Conservation (phyloP, 2,329 filamentous ascomycete genomes). For the Colletotrichum noveboracense region DNA sequence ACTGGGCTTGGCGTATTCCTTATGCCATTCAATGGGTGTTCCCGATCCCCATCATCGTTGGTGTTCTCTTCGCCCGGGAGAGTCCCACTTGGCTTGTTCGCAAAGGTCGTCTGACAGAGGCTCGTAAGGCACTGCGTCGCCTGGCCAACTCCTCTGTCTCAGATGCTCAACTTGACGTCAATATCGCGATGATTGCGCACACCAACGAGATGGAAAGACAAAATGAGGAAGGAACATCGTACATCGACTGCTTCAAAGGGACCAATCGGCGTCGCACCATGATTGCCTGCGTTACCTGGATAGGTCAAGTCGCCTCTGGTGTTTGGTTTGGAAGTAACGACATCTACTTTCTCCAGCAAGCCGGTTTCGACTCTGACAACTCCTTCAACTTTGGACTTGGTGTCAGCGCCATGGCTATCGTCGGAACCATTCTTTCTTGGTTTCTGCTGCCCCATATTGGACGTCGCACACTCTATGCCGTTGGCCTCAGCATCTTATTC, state of each 20-base stretch:
- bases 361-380: not conserved
- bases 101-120: not conserved
- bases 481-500: not conserved
- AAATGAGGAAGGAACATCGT: not conserved
- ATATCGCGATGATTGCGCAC: conserved; percentile 31
- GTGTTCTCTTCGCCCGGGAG: not conserved
- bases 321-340: not conserved
- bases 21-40: not conserved
- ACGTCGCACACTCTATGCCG: not conserved
- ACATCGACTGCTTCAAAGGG: conserved; percentile 13
- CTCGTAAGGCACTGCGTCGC: not conserved
- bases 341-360: not conserved
- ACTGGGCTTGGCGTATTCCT: not conserved
- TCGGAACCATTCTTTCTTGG: not conserved
- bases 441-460: not conserved
- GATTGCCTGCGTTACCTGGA: conserved; percentile 21
- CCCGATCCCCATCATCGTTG: not conserved
- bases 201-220: conserved; percentile 3
- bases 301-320: not conserved
- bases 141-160: not conserved
- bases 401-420: not conserved
- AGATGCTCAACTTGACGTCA: not conserved
- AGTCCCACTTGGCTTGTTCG: not conserved
- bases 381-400: not conserved
- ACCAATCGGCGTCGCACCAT: conserved; percentile 29